A percentile compares a stretch with the other conserved stretches of the same genome.
phyloP scores from a whole-genome alignment of 2,329 filamentous ascomycete species.

The Knufia petricola region DNA sequence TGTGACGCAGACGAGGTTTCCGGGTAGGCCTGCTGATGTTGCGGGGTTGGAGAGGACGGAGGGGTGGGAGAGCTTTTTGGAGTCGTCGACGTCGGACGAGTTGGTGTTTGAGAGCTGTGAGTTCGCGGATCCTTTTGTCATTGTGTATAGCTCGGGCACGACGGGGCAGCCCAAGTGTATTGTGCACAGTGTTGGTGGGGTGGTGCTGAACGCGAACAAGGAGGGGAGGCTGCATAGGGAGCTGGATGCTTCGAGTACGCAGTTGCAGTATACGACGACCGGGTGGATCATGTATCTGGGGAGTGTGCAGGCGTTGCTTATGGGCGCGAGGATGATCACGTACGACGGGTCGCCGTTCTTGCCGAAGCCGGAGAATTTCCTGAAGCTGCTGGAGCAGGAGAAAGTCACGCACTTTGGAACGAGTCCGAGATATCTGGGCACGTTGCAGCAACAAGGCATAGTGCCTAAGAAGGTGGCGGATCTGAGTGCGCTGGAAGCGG shows the following conservation, averaged over 20 bases:
- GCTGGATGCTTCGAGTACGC: slow-evolving; percentile 34
- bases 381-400: slow-evolving; percentile 54
- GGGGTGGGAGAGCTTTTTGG: slow-evolving; percentile 35
- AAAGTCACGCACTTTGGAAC: slow-evolving; percentile 63
- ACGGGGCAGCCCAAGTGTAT: slow-evolving; percentile 80
- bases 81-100: slow-evolving; percentile 22
- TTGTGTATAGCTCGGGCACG: slow-evolving; percentile 71
- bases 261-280: slow-evolving; percentile 57
- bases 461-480: slow-evolving; percentile 54
- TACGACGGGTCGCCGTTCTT: slow-evolving; percentile 77
- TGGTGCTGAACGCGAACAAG: slow-evolving; percentile 39
- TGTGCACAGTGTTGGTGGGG: slow-evolving; percentile 53
- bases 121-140: slow-evolving; percentile 66
- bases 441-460: slow-evolving; percentile 56
- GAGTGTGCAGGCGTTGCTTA: slow-evolving; percentile 48
- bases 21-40: slow-evolving; percentile 45
- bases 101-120: slow-evolving; percentile 35
- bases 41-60: slow-evolving; percentile 39
- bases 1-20: slow-evolving; percentile 58
- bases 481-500: slow-evolving; percentile 50
- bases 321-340: slow-evolving; percentile 55
- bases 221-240: slow-evolving; percentile 50
- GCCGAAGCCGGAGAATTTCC: slow-evolving; percentile 55
- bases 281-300: slow-evolving; percentile 78
- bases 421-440: slow-evolving; percentile 66